Percentiles rank a stretch among this genome's conserved stretches.
Conservation (phyloP, 306 rosid genomes). For the Quercus robur region DNA sequence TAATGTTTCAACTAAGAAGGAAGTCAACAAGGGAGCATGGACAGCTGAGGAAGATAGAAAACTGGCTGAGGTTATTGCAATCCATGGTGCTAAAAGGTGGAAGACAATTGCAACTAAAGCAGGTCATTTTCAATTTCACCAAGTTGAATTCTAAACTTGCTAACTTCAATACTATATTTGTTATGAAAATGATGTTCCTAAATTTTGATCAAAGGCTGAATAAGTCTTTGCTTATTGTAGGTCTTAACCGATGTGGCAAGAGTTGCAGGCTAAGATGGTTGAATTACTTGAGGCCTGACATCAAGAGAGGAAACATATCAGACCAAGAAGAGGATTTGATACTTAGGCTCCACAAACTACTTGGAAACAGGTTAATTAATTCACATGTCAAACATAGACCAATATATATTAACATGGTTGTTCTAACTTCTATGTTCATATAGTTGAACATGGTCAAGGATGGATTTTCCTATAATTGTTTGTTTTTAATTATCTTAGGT, state of each 20-base stretch:
- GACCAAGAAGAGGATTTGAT: constrained; percentile 73
- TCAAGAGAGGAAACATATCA: constrained; percentile 67
- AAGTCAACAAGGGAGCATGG: constrained; percentile 59
- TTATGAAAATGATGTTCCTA: too few species aligned
- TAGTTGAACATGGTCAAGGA: background rate
- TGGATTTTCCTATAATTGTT: background rate
- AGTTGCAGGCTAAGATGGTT: constrained; percentile 70
- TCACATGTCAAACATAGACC: background rate
- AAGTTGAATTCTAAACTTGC: background rate
- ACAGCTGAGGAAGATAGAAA: constrained; percentile 53
- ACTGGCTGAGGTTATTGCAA: constrained; percentile 48
- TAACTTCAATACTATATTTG: background rate
- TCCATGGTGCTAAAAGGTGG: constrained; percentile 62
- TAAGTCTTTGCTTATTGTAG: constrained; percentile 25
- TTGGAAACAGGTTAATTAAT: constrained; percentile 52
- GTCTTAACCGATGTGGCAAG: constrained; percentile 58
- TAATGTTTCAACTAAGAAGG: constrained; percentile 14
- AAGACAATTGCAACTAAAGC: constrained; percentile 49
- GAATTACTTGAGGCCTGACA: constrained; percentile 65
- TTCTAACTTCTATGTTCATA: background rate
- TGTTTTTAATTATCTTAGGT: constrained; percentile 27
- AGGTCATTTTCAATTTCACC: constrained; percentile 25
- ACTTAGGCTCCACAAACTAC: constrained; percentile 62
- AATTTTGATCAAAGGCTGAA: background rate
- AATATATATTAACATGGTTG: background rate